Percentiles rank a stretch among this genome's conserved stretches.
Evolutionary conservation across 257 asterid species (phyloP).

Genomic region (Coffea eugenioides): DNA sequence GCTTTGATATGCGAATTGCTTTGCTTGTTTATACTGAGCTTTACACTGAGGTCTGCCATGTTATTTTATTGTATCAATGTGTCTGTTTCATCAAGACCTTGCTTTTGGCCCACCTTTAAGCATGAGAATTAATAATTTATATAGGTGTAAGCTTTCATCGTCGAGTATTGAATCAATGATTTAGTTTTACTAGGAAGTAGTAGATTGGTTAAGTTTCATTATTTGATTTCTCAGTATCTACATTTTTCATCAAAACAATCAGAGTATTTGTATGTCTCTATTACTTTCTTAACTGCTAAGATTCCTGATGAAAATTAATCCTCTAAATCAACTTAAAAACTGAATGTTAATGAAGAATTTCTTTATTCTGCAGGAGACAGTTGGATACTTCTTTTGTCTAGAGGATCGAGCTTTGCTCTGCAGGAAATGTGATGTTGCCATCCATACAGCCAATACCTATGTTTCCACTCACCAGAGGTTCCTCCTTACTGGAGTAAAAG

Average conservation of each 20-base stretch:
- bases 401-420: conserved; percentile 95
- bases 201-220: neutral
- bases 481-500: conserved; percentile 86
- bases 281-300: neutral
- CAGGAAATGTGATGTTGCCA: conserved; percentile 75
- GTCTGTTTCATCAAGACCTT: neutral
- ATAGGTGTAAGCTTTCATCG: neutral
- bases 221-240: neutral
- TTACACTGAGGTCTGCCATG: neutral
- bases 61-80: neutral
- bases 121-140: neutral
- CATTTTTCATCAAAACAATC: neutral
- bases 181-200: neutral
- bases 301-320: neutral
- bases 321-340: neutral
- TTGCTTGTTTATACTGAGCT: neutral
- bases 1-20: neutral
- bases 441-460: conserved; percentile 61
- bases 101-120: neutral
- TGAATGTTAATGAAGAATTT: neutral
- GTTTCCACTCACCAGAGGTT: conserved; percentile 85
- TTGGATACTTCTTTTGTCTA: conserved; percentile 88
- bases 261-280: neutral
- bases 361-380: conserved; percentile 61
- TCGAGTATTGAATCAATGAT: too few species aligned